Conservation (phyloP, 495 filamentous ascomycete species). For the Penicillium bovifimosum region DNA sequence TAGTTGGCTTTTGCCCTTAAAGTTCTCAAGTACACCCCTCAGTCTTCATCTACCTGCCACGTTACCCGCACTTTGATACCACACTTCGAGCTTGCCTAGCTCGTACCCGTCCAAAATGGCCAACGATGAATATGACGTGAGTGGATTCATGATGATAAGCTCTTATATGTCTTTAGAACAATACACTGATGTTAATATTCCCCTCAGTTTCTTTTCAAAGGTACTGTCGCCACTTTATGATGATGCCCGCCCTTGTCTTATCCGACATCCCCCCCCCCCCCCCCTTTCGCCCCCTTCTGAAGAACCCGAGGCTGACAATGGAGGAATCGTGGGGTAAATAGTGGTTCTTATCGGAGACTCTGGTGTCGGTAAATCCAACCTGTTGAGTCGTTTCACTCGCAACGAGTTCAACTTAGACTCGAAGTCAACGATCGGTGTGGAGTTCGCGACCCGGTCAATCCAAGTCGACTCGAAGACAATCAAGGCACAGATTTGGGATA, state of each 20-base stretch:
- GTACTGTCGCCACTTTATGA: conserved; percentile 47
- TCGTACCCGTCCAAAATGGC: conserved; percentile 59
- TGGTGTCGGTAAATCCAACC: conserved; percentile 99
- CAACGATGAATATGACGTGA: conserved; percentile 99
- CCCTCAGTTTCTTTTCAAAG: conserved; percentile 97
- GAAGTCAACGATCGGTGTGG: conserved; percentile 99
- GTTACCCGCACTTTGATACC: conserved; percentile 20
- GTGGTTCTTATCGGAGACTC: conserved; percentile 99
- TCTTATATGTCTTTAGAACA: background rate
- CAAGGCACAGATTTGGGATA: conserved; percentile 99
- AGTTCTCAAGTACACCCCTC: background rate
- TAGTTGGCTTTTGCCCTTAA: background rate
- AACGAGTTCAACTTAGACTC: conserved; percentile 99
- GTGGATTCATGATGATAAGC: conserved; percentile 28
- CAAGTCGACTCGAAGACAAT: conserved; percentile 99
- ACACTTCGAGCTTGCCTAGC: conserved; percentile 8
- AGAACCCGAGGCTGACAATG: conserved; percentile 16
- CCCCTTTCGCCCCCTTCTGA: background rate
- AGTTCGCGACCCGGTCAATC: conserved; percentile 98
- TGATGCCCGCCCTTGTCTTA: conserved; percentile 14
- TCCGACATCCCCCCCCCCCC: background rate
- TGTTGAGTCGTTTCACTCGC: conserved; percentile 97
- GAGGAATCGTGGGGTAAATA: conserved; percentile 32
- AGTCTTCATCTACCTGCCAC: conserved; percentile 13
- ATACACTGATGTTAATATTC: conserved; percentile 13